Percentiles rank a stretch among this genome's conserved stretches.
Evolutionary conservation across 169 alveolate genomes (phyloP).

Genomic region (Fabrea salina): DNA sequence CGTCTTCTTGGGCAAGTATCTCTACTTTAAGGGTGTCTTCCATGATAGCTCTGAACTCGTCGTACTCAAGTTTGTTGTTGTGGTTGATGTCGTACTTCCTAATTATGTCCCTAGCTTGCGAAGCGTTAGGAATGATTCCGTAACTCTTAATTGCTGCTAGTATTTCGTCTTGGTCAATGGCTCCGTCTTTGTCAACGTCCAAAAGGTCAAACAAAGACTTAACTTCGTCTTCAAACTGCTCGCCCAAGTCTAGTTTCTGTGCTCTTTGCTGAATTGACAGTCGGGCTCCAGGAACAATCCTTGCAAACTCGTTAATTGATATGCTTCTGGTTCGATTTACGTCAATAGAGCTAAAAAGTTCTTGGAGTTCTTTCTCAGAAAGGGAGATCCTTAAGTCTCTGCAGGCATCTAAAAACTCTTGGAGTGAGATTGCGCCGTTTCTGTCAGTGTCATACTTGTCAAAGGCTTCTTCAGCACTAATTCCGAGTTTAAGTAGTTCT

Average conservation of each 20-base stretch:
- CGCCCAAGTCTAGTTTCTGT: conserved; percentile 32
- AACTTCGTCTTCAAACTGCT: conserved; percentile 39
- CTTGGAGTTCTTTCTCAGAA: neutral
- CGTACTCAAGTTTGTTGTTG: conserved; percentile 42
- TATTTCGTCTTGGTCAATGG: conserved; percentile 39
- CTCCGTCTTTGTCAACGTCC: conserved; percentile 43
- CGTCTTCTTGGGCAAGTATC: conserved; percentile 41
- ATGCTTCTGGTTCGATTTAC: conserved; percentile 33
- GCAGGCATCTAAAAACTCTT: conserved; percentile 23
- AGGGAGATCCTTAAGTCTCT: neutral
- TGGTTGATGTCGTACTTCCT: conserved; percentile 38
- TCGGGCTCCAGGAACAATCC: conserved; percentile 55
- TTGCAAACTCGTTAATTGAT: conserved; percentile 43
- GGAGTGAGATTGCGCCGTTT: conserved; percentile 7
- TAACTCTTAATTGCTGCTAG: conserved; percentile 35
- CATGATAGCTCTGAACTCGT: conserved; percentile 49
- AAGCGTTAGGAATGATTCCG: conserved; percentile 21
- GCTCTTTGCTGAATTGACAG: neutral
- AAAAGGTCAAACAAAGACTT: conserved; percentile 33
- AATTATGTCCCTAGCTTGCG: conserved; percentile 37
- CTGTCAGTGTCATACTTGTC: conserved; percentile 16
- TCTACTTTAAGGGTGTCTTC: conserved; percentile 40
- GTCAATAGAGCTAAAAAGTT: conserved; percentile 44
- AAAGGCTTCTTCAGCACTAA: conserved; percentile 21
- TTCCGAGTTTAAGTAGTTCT: neutral